Base-by-base conservation (phyloP, 2,329 filamentous ascomycete species). In the Byssoonygena ceratinophila region DNA sequence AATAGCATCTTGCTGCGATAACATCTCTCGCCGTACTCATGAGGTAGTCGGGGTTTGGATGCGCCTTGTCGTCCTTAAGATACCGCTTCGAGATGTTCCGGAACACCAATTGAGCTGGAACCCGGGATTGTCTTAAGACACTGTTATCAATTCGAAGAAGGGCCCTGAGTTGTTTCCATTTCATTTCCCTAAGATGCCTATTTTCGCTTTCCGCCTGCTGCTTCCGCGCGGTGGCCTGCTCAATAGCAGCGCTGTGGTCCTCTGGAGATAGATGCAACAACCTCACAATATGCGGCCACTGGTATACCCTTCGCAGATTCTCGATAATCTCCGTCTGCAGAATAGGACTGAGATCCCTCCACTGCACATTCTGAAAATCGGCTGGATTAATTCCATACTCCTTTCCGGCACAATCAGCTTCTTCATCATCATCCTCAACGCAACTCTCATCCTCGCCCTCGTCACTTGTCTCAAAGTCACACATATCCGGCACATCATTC, bases 241-340 rank as follows among this genome's bases (percentile, higher is more conserved):
- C 29, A 4, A 53, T 44, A n/a, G 65, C 48, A 5, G 60, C 54
- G 12, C 48, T 48, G 20, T 58, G 43, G 2, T 69, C 64, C 9
- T 58, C 34, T 14, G 46, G 34, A 0, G 53, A 60, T 11, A 71
- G 52, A 2, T 59, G 58, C 41, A 70, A 59, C 52, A 60, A 53
- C 8, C 52, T 46, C 34, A 57, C 60, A 20, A 61, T 57, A 1
- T 48, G 55, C 14, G 48, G 23, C 60, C 62, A 66, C 5, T 32
- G 55, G 34, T 60, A 53, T 2, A 41, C 23, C 12, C 59, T 52
- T 22, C 64, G 47, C 25, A 70, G 58, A 45, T 69, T 70, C 9
- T 61, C 55, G 16, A 64, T 52, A 12, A 71, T 70, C 47, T 71
- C 68, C 2, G 64, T 59, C 51, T 66, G 64, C 18, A 71, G 57